phyloP scores from a whole-genome alignment of 179 eudicot species.

The Amaranthus tricolor region DNA sequence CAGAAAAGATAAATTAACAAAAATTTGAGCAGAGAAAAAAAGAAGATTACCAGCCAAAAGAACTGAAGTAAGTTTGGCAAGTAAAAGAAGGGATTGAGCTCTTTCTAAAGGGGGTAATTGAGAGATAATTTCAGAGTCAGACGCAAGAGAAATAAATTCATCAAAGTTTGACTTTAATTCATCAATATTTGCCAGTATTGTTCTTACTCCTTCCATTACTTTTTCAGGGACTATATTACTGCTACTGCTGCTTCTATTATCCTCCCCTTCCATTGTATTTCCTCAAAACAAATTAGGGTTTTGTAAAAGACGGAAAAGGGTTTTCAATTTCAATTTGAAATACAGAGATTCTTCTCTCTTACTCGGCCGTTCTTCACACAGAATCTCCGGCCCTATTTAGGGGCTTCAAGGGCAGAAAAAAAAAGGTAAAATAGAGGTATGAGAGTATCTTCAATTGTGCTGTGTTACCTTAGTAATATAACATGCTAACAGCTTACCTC shows the following conservation, averaged over 20 bases:
- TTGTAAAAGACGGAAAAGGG: slow-evolving; percentile 5
- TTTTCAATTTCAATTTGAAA: neutral
- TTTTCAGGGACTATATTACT: slow-evolving; percentile 47
- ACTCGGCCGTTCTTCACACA: neutral
- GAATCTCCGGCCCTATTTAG: neutral
- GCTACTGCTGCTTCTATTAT: slow-evolving; percentile 12
- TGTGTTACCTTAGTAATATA: too few relatives aligned
- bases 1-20: neutral
- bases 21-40: neutral
- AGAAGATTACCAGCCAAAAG: slow-evolving; percentile 54
- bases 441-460: too few relatives aligned
- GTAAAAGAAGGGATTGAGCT: slow-evolving; percentile 65
- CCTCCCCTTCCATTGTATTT: slow-evolving; percentile 28
- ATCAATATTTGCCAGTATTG: slow-evolving; percentile 48
- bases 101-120: slow-evolving; percentile 67
- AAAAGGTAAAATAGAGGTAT: too few relatives aligned
- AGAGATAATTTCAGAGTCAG: slow-evolving; percentile 48
- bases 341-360: neutral
- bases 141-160: slow-evolving; percentile 56
- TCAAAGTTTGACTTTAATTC: slow-evolving; percentile 50
- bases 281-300: slow-evolving; percentile 14
- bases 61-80: slow-evolving; percentile 64
- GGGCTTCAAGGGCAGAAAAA: slow-evolving; percentile 1
- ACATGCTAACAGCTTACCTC: too few relatives aligned
- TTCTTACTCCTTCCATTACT: slow-evolving; percentile 60